phyloP scores from a whole-genome alignment of 805 yeast genomes.

The Zygosaccharomyces bailii region DNA sequence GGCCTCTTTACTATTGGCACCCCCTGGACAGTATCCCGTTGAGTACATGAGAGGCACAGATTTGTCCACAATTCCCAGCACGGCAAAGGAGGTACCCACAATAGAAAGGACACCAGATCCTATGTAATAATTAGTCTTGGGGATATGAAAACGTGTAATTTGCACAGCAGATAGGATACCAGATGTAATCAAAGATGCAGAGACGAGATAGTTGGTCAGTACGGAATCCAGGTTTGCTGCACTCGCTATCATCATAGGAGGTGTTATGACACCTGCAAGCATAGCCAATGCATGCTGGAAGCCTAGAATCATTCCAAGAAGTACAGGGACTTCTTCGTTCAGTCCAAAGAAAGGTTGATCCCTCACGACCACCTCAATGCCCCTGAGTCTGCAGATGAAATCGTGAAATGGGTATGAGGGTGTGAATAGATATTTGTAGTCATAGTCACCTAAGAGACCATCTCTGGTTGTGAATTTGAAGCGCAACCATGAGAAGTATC shows the following conservation, averaged over 20 bases:
- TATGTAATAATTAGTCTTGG: slow-evolving; percentile 65
- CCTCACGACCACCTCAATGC: slow-evolving; percentile 40
- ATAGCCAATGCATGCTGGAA: slow-evolving; percentile 85
- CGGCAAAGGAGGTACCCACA: slow-evolving; percentile 88
- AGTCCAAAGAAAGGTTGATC: slow-evolving; percentile 79
- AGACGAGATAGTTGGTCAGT: slow-evolving; percentile 59
- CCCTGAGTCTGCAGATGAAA: slow-evolving; percentile 30
- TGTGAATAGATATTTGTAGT: slow-evolving; percentile 72
- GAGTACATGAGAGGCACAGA: slow-evolving; percentile 79
- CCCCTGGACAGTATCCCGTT: slow-evolving; percentile 62
- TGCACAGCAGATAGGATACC: slow-evolving; percentile 71
- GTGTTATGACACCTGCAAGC: slow-evolving; percentile 88
- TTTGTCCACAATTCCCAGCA: slow-evolving; percentile 72
- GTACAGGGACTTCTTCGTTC: slow-evolving; percentile 74
- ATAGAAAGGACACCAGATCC: slow-evolving; percentile 90
- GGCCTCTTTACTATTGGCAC: slow-evolving; percentile 65
- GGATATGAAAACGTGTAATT: slow-evolving; percentile 76
- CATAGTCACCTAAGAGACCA: slow-evolving; percentile 84
- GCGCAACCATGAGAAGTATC: slow-evolving; percentile 16
- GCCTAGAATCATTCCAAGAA: slow-evolving; percentile 74
- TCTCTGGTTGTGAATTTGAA: slow-evolving; percentile 65
- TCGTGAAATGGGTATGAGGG: slow-evolving; percentile 70
- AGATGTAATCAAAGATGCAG: slow-evolving; percentile 67
- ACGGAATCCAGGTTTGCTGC: slow-evolving; percentile 55
- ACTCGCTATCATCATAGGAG: slow-evolving; percentile 69